phyloP scores from a whole-genome alignment of 2,329 filamentous ascomycete genomes.

The Alternaria ethzedia region DNA sequence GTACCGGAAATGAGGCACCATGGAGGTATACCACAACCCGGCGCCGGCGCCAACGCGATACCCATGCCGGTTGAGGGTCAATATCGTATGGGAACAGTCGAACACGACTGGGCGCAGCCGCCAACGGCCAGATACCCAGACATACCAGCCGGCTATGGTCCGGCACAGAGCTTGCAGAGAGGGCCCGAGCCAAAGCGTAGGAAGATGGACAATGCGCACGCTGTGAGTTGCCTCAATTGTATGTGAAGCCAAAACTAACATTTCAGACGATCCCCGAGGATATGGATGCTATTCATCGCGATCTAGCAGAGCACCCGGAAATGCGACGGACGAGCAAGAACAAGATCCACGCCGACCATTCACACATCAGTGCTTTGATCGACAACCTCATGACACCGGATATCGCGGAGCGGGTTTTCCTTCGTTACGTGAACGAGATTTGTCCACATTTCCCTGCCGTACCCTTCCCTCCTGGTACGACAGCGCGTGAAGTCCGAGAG shows the following conservation, averaged over 20 bases:
- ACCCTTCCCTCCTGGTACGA: slow-evolving; percentile 61
- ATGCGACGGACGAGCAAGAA: slow-evolving; percentile 41
- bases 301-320: slow-evolving; percentile 44
- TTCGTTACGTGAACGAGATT: slow-evolving; percentile 62
- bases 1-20: slow-evolving; percentile 28
- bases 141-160: slow-evolving; percentile 40
- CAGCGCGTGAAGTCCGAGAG: slow-evolving; percentile 61
- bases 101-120: slow-evolving; percentile 39
- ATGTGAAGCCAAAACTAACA: slow-evolving; percentile 3
- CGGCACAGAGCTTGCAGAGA: slow-evolving; percentile 38
- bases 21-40: slow-evolving; percentile 31
- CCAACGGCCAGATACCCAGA: slow-evolving; percentile 27
- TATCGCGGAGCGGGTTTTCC: slow-evolving; percentile 62
- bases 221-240: slow-evolving; percentile 22
- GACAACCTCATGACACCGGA: slow-evolving; percentile 59
- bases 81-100: slow-evolving; percentile 34
- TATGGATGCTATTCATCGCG: slow-evolving; percentile 47
- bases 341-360: slow-evolving; percentile 42
- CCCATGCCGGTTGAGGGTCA: slow-evolving; percentile 29
- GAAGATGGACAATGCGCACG: slow-evolving; percentile 36
- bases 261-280: slow-evolving; percentile 45
- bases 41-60: slow-evolving; percentile 9
- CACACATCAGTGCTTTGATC: slow-evolving; percentile 47
- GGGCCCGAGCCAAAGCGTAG: slow-evolving; percentile 43
- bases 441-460: slow-evolving; percentile 64